phyloP scores from a whole-genome alignment of 1,284 basidiomycete species.

The Pascua guehoae region DNA sequence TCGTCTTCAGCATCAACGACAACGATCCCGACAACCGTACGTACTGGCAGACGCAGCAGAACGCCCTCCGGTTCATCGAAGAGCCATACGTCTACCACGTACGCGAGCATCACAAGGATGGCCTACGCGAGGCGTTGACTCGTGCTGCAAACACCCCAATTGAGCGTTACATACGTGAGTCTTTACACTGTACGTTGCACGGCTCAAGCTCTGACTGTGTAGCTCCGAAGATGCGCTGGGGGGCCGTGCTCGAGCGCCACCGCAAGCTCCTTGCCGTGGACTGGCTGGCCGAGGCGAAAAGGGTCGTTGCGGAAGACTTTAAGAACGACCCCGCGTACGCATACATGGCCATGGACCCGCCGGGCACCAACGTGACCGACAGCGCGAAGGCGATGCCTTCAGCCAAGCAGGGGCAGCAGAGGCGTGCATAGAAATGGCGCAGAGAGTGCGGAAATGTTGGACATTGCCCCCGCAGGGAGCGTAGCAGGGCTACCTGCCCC shows the following conservation, averaged over 20 bases:
- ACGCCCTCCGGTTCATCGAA: constrained; percentile 32
- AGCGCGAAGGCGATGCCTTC: too few species aligned
- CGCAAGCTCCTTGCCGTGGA: constrained; percentile 19
- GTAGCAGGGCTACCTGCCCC: not conserved
- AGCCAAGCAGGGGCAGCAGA: too few species aligned
- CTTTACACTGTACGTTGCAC: too few species aligned
- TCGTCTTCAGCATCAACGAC: constrained; percentile 35
- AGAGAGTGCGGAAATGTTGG: too few species aligned
- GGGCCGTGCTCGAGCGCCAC: constrained; percentile 15
- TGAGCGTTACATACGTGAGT: constrained; percentile 33
- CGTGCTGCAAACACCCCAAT: constrained; percentile 31
- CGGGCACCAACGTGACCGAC: not conserved
- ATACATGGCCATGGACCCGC: constrained; percentile 3
- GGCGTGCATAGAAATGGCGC: too few species aligned
- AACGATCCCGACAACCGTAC: constrained; percentile 38
- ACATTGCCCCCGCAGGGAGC: not conserved
- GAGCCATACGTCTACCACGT: constrained; percentile 52
- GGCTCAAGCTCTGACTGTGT: not conserved
- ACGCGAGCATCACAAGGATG: constrained; percentile 19
- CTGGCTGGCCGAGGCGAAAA: constrained; percentile 17
- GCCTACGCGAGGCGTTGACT: constrained; percentile 24
- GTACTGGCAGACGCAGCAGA: constrained; percentile 47
- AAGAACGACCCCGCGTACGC: constrained; percentile 2
- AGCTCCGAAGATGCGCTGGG: constrained; percentile 20
- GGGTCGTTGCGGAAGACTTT: constrained; percentile 1